Evolutionary conservation across 148 eudicot species (phyloP), one percentile per base, ranked within the genome.

Genomic region (Dianthus caryophyllus): DNA sequence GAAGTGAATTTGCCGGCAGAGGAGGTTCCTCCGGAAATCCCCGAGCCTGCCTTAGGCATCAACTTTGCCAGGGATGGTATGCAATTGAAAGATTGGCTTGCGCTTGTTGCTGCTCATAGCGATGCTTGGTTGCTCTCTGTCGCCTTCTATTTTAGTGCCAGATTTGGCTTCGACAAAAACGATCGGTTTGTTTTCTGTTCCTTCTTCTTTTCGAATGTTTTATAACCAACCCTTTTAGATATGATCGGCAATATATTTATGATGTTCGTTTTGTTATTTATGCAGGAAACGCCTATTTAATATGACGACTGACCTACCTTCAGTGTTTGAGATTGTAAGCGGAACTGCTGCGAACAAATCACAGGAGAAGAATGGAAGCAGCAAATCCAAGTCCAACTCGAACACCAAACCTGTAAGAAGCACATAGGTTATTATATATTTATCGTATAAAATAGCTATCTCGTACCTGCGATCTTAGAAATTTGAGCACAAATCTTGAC

Each of bases 51-150:
- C 50, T 77, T 86, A 71, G 91, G 91, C 68, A 86, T 86, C 68
- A 86, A 86, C 70, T 86, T 86, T 73, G 91, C 91, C 57, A 80
- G 91, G 71, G 91, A 86, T 78, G 91, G 91, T 14, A 86, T 84
- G 91, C 79, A 80, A 62, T 80, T 80, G 24, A 84, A 84, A 44
- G 91, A 86, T 44, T 86, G 91, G 91, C 69, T 86, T 78, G 74
- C 86, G 49, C 82, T 86, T 69, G 91, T 86, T 65, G 91, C 88
- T 57, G 88, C 84, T 69, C 91, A 86, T 56, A 80, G 91, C 71
- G 91, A 86, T 76, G 84, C 91, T 60, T 86, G 91, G 91, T 71
- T 86, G 71, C 86, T 86, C 58, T 66, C 91, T 53, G 84, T 86
- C 61, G 88, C 91, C 67, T 86, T 80, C 77, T 86, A 84, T 67